Percentiles rank a stretch among this genome's conserved stretches.
These are phyloP conservation scores for Chenopodium suecicum DNA, from an alignment of 148 eudicot species.

Conservation along the genomic window DNA sequence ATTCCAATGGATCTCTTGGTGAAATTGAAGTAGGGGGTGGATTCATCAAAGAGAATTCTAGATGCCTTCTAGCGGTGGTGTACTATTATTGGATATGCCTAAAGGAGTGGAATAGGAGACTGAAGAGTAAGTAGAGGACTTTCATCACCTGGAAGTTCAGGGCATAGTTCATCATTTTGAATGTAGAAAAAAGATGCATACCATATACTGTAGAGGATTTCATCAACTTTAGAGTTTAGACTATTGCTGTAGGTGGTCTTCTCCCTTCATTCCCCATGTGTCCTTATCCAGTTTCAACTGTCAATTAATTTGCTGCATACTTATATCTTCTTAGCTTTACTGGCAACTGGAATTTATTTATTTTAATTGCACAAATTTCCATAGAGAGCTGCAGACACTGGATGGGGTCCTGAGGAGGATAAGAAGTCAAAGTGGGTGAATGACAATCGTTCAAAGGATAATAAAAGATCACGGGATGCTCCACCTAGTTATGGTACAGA, in stretches of 20 bases:
- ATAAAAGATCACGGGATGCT: constrained; percentile 31
- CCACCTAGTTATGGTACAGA: constrained; percentile 28
- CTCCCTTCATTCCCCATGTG: background rate
- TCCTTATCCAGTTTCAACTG: background rate
- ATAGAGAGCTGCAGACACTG: constrained; percentile 95
- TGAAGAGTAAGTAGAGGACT: background rate
- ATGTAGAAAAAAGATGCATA: background rate
- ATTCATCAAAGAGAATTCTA: background rate
- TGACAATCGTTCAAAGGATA: constrained; percentile 40
- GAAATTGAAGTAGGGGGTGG: background rate
- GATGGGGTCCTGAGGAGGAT: constrained; percentile 81
- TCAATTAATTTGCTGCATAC: background rate
- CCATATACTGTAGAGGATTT: background rate
- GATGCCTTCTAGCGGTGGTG: background rate
- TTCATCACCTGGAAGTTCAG: background rate
- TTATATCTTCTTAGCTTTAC: background rate
- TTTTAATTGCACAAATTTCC: constrained; percentile 6
- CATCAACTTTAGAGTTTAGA: background rate
- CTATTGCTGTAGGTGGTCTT: background rate
- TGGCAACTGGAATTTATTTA: too few relatives aligned
- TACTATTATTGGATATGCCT: background rate
- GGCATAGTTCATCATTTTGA: background rate
- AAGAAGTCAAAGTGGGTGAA: constrained; percentile 54
- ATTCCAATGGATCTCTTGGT: background rate
- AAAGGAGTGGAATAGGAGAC: background rate